Conservation (phyloP, 805 yeast species). For the Monosporozyma unispora region DNA sequence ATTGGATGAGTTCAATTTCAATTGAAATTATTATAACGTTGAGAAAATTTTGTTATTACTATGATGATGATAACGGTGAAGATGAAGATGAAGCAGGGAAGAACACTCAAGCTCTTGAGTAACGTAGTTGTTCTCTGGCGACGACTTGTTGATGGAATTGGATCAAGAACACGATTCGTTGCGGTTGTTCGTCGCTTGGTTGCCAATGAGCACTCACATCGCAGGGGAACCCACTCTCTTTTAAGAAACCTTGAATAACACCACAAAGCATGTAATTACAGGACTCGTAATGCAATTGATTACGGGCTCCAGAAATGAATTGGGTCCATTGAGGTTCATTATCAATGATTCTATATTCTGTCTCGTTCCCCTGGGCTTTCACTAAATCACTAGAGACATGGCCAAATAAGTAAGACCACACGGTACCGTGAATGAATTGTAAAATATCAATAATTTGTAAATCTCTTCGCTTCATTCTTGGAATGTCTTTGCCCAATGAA, state of each 20-base stretch:
- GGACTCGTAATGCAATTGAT: conserved; percentile 25
- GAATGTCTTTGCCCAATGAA: background rate
- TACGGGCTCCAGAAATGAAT: conserved; percentile 58
- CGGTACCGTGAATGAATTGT: conserved; percentile 61
- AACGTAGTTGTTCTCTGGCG: conserved; percentile 43
- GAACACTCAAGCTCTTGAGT: conserved; percentile 6
- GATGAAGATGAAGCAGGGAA: background rate
- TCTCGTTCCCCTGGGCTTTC: conserved; percentile 56
- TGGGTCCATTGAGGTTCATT: conserved; percentile 58
- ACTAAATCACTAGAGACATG: conserved; percentile 68
- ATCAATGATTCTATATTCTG: conserved; percentile 74
- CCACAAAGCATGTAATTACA: conserved; percentile 84
- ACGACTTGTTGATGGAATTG: conserved; percentile 56
- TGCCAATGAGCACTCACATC: conserved; percentile 73
- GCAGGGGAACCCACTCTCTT: conserved; percentile 61
- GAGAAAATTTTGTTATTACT: background rate
- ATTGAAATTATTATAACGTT: background rate
- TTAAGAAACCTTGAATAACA: conserved; percentile 73
- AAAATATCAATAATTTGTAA: conserved; percentile 55
- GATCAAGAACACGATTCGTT: conserved; percentile 65
- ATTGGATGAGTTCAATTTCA: background rate
- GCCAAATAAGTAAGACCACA: conserved; percentile 75
- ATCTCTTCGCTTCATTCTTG: conserved; percentile 40
- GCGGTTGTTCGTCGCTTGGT: conserved; percentile 46
- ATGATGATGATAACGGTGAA: background rate